Evolutionary conservation across 2,329 filamentous ascomycete genomes (phyloP).

Genomic region (Magnaporthales sp.): DNA sequence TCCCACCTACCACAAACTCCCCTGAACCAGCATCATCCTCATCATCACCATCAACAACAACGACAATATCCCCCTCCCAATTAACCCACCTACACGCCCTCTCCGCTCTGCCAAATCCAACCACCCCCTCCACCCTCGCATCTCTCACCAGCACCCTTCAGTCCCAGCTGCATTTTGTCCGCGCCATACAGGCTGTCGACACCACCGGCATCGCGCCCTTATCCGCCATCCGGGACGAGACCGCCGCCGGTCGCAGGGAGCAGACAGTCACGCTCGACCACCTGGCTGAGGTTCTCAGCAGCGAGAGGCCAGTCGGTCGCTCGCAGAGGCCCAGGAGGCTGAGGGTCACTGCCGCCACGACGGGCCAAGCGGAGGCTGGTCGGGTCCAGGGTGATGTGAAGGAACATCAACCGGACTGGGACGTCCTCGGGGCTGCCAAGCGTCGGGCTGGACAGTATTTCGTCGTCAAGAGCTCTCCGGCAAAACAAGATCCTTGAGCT

Average conservation of each 20-base stretch:
- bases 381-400: slow-evolving; percentile 13
- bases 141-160: slow-evolving; percentile 67
- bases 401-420: slow-evolving; percentile 47
- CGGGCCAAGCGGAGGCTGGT: slow-evolving; percentile 16
- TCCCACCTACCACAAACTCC: slow-evolving; percentile 22
- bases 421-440: slow-evolving; percentile 58
- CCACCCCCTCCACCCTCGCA: slow-evolving; percentile 51
- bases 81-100: slow-evolving; percentile 81
- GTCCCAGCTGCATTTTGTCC: slow-evolving; percentile 86
- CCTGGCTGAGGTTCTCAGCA: slow-evolving; percentile 44
- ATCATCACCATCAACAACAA: neutral
- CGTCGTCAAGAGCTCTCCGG: slow-evolving; percentile 47
- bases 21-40: neutral
- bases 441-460: slow-evolving; percentile 66
- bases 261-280: slow-evolving; percentile 50
- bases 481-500: neutral
- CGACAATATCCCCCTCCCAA: slow-evolving; percentile 52
- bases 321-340: slow-evolving; percentile 33
- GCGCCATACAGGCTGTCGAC: slow-evolving; percentile 71
- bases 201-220: slow-evolving; percentile 66
- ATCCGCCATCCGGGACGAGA: slow-evolving; percentile 74
- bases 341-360: slow-evolving; percentile 21
- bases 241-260: slow-evolving; percentile 41
- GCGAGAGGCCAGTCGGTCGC: slow-evolving; percentile 54
- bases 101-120: slow-evolving; percentile 73